Conservation (phyloP, 192 early-diverging fungal genomes). For the Linnemannia schmuckeri region DNA sequence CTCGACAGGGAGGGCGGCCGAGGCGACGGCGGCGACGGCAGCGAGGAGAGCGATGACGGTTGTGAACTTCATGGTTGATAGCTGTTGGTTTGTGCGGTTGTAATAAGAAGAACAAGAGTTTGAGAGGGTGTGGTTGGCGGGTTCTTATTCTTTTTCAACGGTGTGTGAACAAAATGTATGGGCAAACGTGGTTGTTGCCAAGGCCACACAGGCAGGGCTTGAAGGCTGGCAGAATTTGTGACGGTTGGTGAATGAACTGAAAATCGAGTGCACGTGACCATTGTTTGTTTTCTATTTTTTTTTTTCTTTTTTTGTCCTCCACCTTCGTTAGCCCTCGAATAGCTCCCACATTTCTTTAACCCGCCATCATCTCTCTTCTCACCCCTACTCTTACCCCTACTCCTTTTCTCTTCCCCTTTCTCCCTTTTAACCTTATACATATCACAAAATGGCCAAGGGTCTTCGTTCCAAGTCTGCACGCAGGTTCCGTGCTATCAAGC, state of each 20-base stretch:
- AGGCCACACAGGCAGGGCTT: neutral
- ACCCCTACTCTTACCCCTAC: neutral
- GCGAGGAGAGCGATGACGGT: constrained; percentile 22
- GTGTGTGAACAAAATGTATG: constrained; percentile 1
- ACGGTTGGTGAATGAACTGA: neutral
- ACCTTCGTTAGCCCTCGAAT: neutral
- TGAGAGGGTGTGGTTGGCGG: constrained; percentile 3
- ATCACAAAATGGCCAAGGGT: constrained; percentile 61
- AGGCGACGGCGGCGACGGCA: constrained; percentile 14
- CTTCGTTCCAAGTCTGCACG: constrained; percentile 64
- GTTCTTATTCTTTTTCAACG: neutral
- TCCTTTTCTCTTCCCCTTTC: neutral
- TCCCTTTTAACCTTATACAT: neutral
- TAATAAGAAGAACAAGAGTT: neutral
- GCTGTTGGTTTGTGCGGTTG: neutral
- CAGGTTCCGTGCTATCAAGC: constrained; percentile 70
- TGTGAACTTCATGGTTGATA: constrained; percentile 32
- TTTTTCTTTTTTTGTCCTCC: constrained; percentile 6
- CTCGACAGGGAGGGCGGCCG: constrained; percentile 38
- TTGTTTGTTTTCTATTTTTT: constrained; percentile 21
- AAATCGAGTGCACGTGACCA: neutral
- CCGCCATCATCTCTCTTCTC: neutral
- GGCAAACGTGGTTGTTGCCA: neutral
- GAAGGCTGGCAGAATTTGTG: neutral
- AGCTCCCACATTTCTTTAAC: neutral